Evolutionary conservation across 257 asterid species (phyloP).

Genomic region (Prunella vulgaris): DNA sequence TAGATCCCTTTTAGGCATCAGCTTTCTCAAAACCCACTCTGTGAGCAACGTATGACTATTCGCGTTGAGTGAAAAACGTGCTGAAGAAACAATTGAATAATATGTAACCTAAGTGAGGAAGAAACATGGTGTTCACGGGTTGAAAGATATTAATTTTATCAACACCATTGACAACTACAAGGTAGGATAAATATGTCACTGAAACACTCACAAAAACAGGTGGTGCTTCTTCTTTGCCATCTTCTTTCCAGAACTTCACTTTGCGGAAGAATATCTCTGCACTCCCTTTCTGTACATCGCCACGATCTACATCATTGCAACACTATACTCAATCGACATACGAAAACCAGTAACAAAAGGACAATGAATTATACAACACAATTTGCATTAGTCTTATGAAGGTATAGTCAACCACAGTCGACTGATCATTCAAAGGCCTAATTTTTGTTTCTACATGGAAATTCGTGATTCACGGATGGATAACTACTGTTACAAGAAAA

Average conservation of each 20-base stretch:
- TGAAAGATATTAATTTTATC: constrained; percentile 6
- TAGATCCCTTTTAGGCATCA: neutral
- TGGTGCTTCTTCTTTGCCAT: constrained; percentile 97
- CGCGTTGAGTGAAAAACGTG: neutral
- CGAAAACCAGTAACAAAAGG: neutral
- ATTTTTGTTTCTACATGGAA: neutral
- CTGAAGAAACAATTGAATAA: neutral
- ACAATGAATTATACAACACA: neutral
- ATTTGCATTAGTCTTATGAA: neutral
- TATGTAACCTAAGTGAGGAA: neutral
- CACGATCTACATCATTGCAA: constrained; percentile 57
- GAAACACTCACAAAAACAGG: constrained; percentile 96
- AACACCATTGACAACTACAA: neutral
- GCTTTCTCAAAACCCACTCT: constrained; percentile 5
- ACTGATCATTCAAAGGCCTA: constrained; percentile 6
- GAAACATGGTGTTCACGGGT: neutral
- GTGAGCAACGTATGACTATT: constrained; percentile 1
- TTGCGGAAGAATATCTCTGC: constrained; percentile 97
- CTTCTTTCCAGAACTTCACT: constrained; percentile 99
- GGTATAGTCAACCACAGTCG: constrained; percentile 3
- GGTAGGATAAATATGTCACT: neutral
- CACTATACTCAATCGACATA: neutral
- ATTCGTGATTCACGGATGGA: neutral
- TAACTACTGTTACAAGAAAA: neutral
- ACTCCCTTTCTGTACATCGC: constrained; percentile 96